A percentile compares a stretch with the other conserved stretches of the same genome.
Evolutionary conservation across 768 basidiomycete species (phyloP).

Genomic region (Auricularia auricula-judae): DNA sequence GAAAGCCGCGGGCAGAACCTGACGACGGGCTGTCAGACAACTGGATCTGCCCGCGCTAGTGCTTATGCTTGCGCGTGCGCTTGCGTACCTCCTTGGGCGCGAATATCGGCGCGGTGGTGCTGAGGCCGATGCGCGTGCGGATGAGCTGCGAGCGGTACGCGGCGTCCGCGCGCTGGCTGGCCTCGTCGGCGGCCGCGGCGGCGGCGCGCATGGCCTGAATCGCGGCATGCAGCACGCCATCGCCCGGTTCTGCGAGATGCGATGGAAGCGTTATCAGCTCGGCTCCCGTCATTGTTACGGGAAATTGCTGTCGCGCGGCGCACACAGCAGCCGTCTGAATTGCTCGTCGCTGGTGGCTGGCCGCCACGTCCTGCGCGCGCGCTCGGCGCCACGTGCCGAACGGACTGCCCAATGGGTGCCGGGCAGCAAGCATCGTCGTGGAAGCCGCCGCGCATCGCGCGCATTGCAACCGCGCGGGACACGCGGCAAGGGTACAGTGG

Average conservation of each 20-base stretch:
- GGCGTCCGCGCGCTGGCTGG: constrained; percentile 54
- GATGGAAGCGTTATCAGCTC: no score
- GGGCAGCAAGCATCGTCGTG: no score
- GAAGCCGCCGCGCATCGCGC: background rate
- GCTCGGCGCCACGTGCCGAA: no score
- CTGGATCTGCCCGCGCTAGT: background rate
- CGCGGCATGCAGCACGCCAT: constrained; percentile 10
- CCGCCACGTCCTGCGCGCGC: no score
- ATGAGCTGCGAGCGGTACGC: constrained; percentile 58
- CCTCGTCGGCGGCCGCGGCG: constrained; percentile 72
- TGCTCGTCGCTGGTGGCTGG: no score
- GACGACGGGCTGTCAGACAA: constrained; percentile 4
- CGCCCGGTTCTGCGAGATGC: background rate
- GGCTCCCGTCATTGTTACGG: background rate
- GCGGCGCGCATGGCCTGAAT: constrained; percentile 65
- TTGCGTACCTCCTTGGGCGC: background rate
- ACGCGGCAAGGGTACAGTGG: background rate
- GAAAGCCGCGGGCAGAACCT: constrained; percentile 25
- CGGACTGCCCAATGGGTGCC: no score
- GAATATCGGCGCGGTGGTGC: constrained; percentile 2
- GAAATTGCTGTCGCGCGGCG: background rate
- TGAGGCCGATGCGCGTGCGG: constrained; percentile 45
- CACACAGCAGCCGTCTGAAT: no score
- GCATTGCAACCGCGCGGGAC: background rate
- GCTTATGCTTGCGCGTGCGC: background rate